Evolutionary conservation across 805 yeast genomes (phyloP), one percentile per base, ranked within the genome.

Genomic region (Vanderwaltozyma polyspora): DNA sequence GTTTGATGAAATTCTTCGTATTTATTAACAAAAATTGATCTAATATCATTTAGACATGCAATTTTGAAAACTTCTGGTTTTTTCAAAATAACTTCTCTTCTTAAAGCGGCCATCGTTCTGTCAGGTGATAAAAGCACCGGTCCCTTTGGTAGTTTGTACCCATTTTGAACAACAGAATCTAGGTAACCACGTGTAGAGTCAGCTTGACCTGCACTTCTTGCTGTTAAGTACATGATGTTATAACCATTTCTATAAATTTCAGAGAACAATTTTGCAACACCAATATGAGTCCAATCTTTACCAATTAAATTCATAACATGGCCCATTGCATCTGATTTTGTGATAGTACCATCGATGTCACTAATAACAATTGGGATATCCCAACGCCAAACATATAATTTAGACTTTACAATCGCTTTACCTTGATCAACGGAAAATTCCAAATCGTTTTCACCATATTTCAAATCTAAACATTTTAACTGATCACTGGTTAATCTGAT

Each of bases 61-160:
- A 91, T 91, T 51, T 91, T 91, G 67, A 91, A 91, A n/a, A 91
- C 91, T 58, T 91, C 97, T 0, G 98, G 98, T 52, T 89, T 89
- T 45, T 87, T 84, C 51, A 89, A 62, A 30, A 91, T 89, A 19
- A 91, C 93, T 54, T 91, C 98, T 42, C 98, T 69, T 47, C 73
- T 72, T 35, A 91, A 62, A 0, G 98, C 98, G 3, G 97, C 97
- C 64, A 91, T 84, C 0, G 97, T 89, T 46, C 98, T 62, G 59
- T 91, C 98, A 0, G 98, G 98, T 24, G 94, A 82, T 33, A 91
- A 62, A 28, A 91, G 85, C 10, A 91, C 98, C 0, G 98, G 98
- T 0, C 98, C 98, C 5, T 59, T 55, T 0, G 98, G 98, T 25
- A 91, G 59, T 35, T 66, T 68, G 38, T 68, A 63, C 2, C 85